Evolutionary conservation across 306 rosid species (phyloP), one percentile per base, ranked within the genome.

Genomic region (Ochetophila trinervis): DNA sequence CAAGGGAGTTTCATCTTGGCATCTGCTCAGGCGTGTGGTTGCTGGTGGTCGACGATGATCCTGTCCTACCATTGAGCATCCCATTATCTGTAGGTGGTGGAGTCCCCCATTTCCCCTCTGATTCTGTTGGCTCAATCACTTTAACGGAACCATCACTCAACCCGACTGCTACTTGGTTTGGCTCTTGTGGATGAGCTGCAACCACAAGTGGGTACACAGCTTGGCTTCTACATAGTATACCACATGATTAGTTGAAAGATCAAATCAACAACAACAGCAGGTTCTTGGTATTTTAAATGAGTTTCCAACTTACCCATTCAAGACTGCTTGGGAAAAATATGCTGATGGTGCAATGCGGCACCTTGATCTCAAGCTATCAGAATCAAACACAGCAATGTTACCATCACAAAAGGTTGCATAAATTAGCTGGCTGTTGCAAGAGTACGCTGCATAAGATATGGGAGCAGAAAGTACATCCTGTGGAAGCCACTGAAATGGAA

Each of bases 281-380:
- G 14, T 40, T 40, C 45, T 32, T 62, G 36, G 57, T 37, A 30
- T 59, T 48, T 24, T 23, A 67, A 18, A 35, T 19, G 50, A 59
- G 30, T 11, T 36, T 58, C 59, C 53, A 48, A 79, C 95, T 69
- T 76, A 91, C 96, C 87, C 87, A 53, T 67, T 88, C 65, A 79
- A 61, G 53, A 78, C 75, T 14, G 85, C 78, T 34, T 77, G 80
- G 7, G 91, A 74, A 54, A 86, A 63, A 78, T 86, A 86, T 34
- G 85, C 72, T 32, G 94, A 65, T 9, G 96, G 91, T 54, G 91
- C 88, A 66, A 91, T 80, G 54, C 95, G 91, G 65, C 97, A 91
- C 74, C 96, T 78, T 35, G 84, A 76, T 62, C 84, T 84, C 74
- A 91, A 73, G 82, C 75, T 81, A 80, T 88, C 91, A 18, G 91